Base-by-base conservation (phyloP, 164 flowering plant species). In the Kingdonia uniflora region DNA sequence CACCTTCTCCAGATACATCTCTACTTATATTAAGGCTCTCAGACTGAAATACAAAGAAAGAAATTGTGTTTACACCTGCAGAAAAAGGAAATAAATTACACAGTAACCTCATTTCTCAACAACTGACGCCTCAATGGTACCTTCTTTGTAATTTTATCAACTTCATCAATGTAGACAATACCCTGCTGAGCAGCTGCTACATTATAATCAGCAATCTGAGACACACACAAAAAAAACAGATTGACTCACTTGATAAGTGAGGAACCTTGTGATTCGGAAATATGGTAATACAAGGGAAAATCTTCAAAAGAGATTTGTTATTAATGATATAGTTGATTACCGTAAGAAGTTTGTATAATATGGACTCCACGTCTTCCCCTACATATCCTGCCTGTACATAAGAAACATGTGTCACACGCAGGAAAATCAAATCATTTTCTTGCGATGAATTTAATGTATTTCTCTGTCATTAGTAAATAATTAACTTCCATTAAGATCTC, bases 381-480 rank as follows among this genome's bases (percentile, higher is more conserved):
- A 88, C 95, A 73, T 88, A 88, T 45, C 97, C 97, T 53, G 97
- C 97, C 97, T 88, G 83, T 71, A n/a, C n/a, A n/a, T n/a, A n/a
- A n/a, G n/a, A n/a, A n/a, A n/a, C n/a, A n/a, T n/a, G n/a, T n/a
- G n/a, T n/a, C n/a, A n/a, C n/a, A n/a, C n/a, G n/a, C n/a, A n/a
- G n/a, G n/a, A n/a, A n/a, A n/a, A n/a, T n/a, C n/a, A n/a, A n/a
- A n/a, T n/a, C n/a, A n/a, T n/a, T n/a, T n/a, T n/a, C n/a, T n/a
- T n/a, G n/a, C n/a, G n/a, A 75, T 29, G 6, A 29, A 29, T 29
- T 29, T 29, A 29, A 29, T 8, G n/a, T 29, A 3, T 29, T 29
- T 29, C 35, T 3, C 8, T 29, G 4, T 29, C 35, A 29, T 29
- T 29, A n/a, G 35, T 29, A 29, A 29, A 29, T 8, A 29, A 29